phyloP scores from a whole-genome alignment of 78 protist species.

The Dictyostelium capitatum region DNA sequence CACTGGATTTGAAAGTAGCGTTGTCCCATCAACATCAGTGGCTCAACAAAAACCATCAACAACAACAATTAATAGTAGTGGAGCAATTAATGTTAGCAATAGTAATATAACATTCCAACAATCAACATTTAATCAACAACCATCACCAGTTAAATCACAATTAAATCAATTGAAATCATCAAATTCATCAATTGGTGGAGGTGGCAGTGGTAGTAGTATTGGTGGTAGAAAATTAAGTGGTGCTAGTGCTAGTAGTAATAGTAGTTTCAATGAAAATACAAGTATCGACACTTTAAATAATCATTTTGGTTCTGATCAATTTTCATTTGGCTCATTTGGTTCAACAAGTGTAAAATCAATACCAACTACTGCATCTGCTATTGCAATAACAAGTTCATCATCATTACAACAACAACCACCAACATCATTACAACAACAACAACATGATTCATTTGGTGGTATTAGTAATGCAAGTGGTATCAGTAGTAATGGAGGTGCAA shows the following conservation, averaged over 20 bases:
- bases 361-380: background rate
- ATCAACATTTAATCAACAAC: conserved; percentile 2
- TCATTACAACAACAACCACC: background rate
- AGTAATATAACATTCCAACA: background rate
- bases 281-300: background rate
- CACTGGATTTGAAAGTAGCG: too few relatives aligned
- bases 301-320: background rate
- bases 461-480: background rate
- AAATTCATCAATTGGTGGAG: conserved; percentile 17
- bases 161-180: background rate
- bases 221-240: background rate
- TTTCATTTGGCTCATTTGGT: conserved; percentile 20
- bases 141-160: conserved; percentile 13
- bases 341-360: background rate
- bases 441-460: background rate
- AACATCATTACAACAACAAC: background rate
- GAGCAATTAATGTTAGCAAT: background rate
- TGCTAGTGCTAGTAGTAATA: conserved; percentile 7
- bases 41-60: background rate
- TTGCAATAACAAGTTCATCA: background rate
- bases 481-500: background rate
- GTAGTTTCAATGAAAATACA: conserved; percentile 4
- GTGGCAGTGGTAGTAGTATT: background rate
- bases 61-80: background rate
- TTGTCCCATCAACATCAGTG: background rate